Base-by-base conservation (phyloP, 805 yeast genomes). In the Zygosaccharomyces pseudorouxii region DNA sequence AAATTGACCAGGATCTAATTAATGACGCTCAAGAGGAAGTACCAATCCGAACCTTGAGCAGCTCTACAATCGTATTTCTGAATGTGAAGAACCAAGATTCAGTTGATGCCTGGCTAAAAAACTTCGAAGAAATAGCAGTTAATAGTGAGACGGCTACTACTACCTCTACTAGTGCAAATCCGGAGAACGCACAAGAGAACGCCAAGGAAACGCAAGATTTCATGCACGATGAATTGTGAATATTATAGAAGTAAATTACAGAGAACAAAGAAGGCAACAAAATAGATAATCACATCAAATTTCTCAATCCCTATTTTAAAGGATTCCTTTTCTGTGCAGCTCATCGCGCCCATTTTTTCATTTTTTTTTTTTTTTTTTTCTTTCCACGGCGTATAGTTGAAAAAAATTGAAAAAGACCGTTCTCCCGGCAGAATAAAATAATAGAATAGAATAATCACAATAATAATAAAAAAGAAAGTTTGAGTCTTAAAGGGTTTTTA, bases 1-100 rank as follows among this genome's bases (percentile, higher is more conserved):
- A 88, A 59, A 74, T 90, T 51, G 98, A 89, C 62, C 97, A 92
- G 63, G 98, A 93, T 63, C 74, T 92, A 52, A 89, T 97, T n/a
- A 93, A 92, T 66, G 86, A 87, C 60, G 56, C 90, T 56, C 98
- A 93, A 65, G 58, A 72, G 19, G 64, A 67, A 25, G 65, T 92
- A 6, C 59, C 62, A 4, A 49, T 64, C 8, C 44, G 56, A 12
- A 27, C 55, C 5, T 31, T 59, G 28, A 37, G 35, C 16, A 39
- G 42, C 23, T 38, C 47, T 12, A 38, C 44, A 9, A 23, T 41
- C 10, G 22, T 29, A 16, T 41, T 27, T 29, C 25, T 41, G 35
- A 29, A 41, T 19, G 18, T 25, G 12, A 23, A 29, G 4, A 33
- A 41, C 23, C n/a, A 28, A 29, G 6, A 29, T 10, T n/a, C 9